phyloP scores from a whole-genome alignment of 495 filamentous ascomycete genomes.

The Penicillium desertorum region DNA sequence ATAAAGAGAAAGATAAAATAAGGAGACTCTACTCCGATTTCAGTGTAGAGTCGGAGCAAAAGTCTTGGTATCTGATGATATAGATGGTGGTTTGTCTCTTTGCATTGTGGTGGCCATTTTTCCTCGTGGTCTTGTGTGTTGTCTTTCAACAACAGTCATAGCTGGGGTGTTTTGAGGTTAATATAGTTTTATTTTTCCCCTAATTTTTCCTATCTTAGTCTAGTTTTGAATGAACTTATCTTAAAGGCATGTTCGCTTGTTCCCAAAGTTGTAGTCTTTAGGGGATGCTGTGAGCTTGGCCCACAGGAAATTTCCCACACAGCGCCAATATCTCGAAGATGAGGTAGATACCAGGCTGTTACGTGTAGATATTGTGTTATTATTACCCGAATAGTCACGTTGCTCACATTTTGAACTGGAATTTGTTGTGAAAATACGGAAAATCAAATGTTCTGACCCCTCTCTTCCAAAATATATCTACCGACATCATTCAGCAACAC shows the following conservation, averaged over 20 bases:
- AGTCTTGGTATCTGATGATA: slow-evolving; percentile 5
- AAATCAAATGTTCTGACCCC: not conserved
- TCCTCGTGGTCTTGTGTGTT: slow-evolving; percentile 5
- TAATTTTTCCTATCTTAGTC: not conserved
- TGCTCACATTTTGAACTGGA: not conserved
- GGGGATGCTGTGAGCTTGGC: not conserved
- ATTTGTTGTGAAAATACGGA: not conserved
- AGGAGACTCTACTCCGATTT: not conserved
- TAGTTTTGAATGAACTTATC: not conserved
- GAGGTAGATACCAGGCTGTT: not conserved
- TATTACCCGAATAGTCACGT: not conserved
- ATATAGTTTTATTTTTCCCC: not conserved
- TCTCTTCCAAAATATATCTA: too few species aligned
- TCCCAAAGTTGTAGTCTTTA: not conserved
- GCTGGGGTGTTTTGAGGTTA: slow-evolving; percentile 10
- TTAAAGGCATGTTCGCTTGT: not conserved
- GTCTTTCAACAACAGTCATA: slow-evolving; percentile 16
- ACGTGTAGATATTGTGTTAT: not conserved
- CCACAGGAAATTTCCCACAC: not conserved
- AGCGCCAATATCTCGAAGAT: not conserved
- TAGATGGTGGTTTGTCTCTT: slow-evolving; percentile 8
- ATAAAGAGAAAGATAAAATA: not conserved
- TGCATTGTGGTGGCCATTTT: slow-evolving; percentile 14
- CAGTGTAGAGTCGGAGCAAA: not conserved
- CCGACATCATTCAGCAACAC: too few species aligned